Evolutionary conservation across 495 filamentous ascomycete species (phyloP), one percentile per base, ranked within the genome.

Genomic region (Talaromyces nanjingensis): DNA sequence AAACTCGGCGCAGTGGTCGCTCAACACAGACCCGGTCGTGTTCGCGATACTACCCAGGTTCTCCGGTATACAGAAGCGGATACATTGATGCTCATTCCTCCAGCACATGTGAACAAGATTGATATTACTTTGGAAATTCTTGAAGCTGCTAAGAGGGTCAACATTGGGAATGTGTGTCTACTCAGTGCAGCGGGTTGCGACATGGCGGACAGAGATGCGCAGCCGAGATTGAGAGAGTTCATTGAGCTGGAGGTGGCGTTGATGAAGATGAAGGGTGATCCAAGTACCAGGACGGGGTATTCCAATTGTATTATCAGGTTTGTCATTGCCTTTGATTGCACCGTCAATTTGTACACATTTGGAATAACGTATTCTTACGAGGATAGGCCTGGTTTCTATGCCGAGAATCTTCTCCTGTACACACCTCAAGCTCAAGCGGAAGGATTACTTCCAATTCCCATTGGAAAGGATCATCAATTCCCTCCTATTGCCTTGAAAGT

Each of bases 381-480:
- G 39, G 24, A 6, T 29, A 76, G 76, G 6, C 79, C 80, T 55
- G 81, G 83, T 6, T 84, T 86, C 62, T 84, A 85, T 49, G 80
- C 81, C 4, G 83, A 85, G 71, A 85, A 85, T 54, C 72, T 84
- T n/a, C 73, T 85, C 0, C 64, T 77, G 0, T 84, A 85, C 64
- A 70, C 78, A 9, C 70, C 71, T 18, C 80, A 84, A 22, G 77
- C 77, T 7, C 72, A 80, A 58, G 67, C 72, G 25, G 73, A 80
- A 37, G 78, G 79, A 0, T 62, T 74, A 2, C 67, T 84, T n/a
- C 81, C 81, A 1, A 61, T 84, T 12, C 83, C 82, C 14, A 74
- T 83, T 63, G 81, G 83, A 22, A 62, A 70, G 25, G 69, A 71
- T 16, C 80, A 86, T 68, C 81, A 82, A 68, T 84, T 85, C 64